Base-by-base conservation (phyloP, 1,284 basidiomycete genomes). In the Melampsora occidentalis region DNA sequence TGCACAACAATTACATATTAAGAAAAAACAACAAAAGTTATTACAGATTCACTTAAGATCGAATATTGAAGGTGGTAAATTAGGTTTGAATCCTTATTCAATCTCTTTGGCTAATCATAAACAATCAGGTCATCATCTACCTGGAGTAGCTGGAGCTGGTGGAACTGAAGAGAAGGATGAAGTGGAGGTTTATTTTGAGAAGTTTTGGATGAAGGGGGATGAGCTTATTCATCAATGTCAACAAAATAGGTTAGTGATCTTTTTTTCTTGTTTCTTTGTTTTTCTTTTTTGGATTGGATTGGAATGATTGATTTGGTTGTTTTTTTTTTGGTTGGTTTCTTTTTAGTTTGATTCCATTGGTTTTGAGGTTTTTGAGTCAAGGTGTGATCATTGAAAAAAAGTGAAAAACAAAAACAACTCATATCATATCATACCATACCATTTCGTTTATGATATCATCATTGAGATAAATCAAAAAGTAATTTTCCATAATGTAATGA, bases 161-260 rank as follows among this genome's bases (percentile, higher is more conserved):
- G 64, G 51, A 20, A 69, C 5, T 33, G 64, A 53, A 18, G 70
- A 71, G 46, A 46, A 71, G 33, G 78, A 79, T 42, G 77, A 76
- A 25, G 77, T 59, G 5, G 51, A 49, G 28, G 48, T 59, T 9
- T 75, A 51, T 46, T 12, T 61, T 49, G 10, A 69, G 18, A 63
- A 59, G 68, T 64, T 65, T 31, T 39, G 77, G 16, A 79, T 79
- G 79, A 81, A 79, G 39, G 83, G 84, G 0, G 75, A 79, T 6
- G 83, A 84, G 61, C 75, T 85, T 9, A 80, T 82, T 4, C 59
- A 81, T 3, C 79, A 81, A 7, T 82, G 82, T 59, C 82, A 83
- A 77, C 84, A 85, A 71, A 85, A 85, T 78, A 83, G 73, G 73
- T 76, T 7, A 14, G 72, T 75, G 16, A 57, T 51, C 59, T 28